Evolutionary conservation across 495 filamentous ascomycete species (phyloP).

Genomic region (Jackrogersella minutella): DNA sequence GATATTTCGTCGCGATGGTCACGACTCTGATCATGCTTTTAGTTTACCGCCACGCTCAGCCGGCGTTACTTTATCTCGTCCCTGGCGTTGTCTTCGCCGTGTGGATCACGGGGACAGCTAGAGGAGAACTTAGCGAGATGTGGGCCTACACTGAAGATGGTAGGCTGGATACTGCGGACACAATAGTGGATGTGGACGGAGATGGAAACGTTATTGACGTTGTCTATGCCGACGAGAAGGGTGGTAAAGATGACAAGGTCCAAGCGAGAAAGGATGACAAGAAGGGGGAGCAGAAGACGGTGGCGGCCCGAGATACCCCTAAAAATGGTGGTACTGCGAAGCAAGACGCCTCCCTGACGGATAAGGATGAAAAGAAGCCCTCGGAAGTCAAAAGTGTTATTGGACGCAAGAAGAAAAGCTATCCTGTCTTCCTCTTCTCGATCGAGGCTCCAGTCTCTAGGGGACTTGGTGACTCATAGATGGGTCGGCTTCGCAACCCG

Average conservation of each 20-base stretch:
- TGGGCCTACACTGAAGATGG: conserved; percentile 83
- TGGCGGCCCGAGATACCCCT: neutral
- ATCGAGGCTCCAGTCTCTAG: conserved; percentile 37
- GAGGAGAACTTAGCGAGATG: conserved; percentile 75
- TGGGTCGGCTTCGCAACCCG: neutral
- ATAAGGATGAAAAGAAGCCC: neutral
- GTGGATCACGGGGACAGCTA: conserved; percentile 78
- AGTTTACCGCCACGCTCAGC: conserved; percentile 81
- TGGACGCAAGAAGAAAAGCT: neutral
- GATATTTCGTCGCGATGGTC: conserved; percentile 83
- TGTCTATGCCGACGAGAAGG: conserved; percentile 11
- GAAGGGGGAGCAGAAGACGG: conserved; percentile 3
- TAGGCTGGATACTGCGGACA: conserved; percentile 57
- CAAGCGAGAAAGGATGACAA: neutral
- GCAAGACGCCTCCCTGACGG: neutral
- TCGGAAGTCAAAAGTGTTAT: neutral
- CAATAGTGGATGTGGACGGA: conserved; percentile 52
- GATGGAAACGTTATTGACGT: conserved; percentile 43
- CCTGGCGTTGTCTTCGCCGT: conserved; percentile 79
- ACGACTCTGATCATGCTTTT: conserved; percentile 80
- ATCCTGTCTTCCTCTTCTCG: conserved; percentile 43
- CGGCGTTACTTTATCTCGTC: conserved; percentile 91
- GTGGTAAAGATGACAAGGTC: conserved; percentile 11
- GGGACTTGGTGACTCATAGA: neutral
- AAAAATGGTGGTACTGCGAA: neutral